Base-by-base conservation (phyloP, 176 grass and related monocot genomes). In the Eleusine coracana region DNA sequence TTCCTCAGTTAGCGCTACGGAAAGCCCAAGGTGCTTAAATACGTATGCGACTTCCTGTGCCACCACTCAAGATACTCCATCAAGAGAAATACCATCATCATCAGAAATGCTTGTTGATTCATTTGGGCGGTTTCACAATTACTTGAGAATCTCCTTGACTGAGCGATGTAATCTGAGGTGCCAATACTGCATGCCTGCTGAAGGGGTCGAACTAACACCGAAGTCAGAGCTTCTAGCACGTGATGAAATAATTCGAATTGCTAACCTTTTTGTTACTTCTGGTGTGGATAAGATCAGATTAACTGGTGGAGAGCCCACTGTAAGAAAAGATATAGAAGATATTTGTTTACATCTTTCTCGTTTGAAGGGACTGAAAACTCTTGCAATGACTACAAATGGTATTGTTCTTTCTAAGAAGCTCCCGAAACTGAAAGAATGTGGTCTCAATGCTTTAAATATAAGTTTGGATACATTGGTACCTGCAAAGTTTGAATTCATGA, bases 401-500 rank as follows among this genome's bases (percentile, higher is more conserved):
- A 82, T 98, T 2, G 86, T 95, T 64, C 91, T 98, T 68, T 65
- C 86, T 12, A 98, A 88, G 85, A 94, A 98, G 74, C 92, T 98
- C 59, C 95, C 90, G 9, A 98, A 82, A 68, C 73, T 98, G 78
- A 98, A 94, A 89, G 86, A 94, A 68, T 93, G 90, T 68, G 95
- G 95, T 25, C 83, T 98, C 69, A 94, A 61, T 25, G 95, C 92
- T 66, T 82, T 97, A 85, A 97, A 97, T 73, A 98, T 98, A 86
- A 98, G 92, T 85, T 80, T 98, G 87, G 95, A 98, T 67, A 98
- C 95, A 10, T 82, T 98, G 76, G 73, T 98, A 38, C 92, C 95
- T 31, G 92, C 95, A 73, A 98, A 98, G 52, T 98, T 98, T 79
- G 95, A 95, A 76, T 98, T 95, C 85, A 98, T 98, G 88, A 95